Base-by-base conservation (phyloP, 2,329 filamentous ascomycete genomes). In the Magnaporthales sp. region DNA sequence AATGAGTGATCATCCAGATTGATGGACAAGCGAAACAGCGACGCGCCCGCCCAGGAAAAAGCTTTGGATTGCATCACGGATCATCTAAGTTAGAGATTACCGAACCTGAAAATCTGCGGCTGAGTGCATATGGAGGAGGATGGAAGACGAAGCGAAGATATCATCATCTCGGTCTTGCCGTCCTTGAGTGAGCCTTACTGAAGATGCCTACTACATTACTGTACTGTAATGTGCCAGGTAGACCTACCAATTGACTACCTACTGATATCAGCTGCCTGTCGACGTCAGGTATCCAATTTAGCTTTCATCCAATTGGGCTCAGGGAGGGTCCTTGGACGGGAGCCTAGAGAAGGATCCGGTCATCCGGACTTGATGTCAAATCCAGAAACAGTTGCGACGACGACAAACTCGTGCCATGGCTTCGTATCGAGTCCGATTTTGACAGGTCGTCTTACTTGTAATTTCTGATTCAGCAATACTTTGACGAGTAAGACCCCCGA, bases 31-130 rank as follows among this genome's bases (percentile, higher is more conserved):
- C 54, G 54, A 58, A 26, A 58, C 54, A 58, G n/a, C 38, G n/a
- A 51, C 4, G 38, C 15, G 38, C 38, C 38, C 19, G 38, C 19
- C 38, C 38, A 51, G 15, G 19, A 46, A 46, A 46, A n/a, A 19
- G 15, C 15, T 51, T n/a, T 51, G 24, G 24, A 10, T 4, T 27
- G 54, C 54, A 58, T 58, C 32, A 58, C 54, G 24, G 54, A n/a
- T 58, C 54, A 58, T 58, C 54, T 58, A n/a, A 26, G 54, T 58
- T 27, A 58, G 54, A 58, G 54, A 58, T 58, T 58, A 58, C 54
- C 54, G 22, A 58, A 27, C 54, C 22, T 24, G 11, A 58, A 27
- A 51, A 51, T 51, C 15, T 19, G 6, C 19, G 38, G 38, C n/a
- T 15, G 54, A 58, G 19, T 24, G 6, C n/a, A 58, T 27, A 58